Evolutionary conservation across 352 stramenopile species (phyloP), one percentile per base, ranked within the genome.

Genomic region (Globisporangium yorkense): DNA sequence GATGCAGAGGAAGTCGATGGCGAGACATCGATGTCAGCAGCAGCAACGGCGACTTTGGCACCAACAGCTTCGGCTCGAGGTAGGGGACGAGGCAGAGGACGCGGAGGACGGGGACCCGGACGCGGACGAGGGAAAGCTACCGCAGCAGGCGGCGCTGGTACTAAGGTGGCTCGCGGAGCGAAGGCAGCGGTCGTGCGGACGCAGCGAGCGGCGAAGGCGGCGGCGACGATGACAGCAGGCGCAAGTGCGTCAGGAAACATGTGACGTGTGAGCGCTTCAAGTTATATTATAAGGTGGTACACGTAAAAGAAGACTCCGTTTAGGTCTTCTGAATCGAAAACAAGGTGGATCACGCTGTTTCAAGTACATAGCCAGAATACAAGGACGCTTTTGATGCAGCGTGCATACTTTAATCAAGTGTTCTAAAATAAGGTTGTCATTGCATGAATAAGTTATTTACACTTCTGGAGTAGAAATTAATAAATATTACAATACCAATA

Each of bases 51-150:
- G 5, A 27, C 21, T 54, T 10, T 12, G 37, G 3, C 3, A 3
- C 1, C 37, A 18, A 15, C 37, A 18, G 37, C 37, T 43, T 43
- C 37, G 37, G 6, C 37, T 18, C 15, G 7, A 33, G 47, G 56
- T 21, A 48, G 55, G 50, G 55, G 55, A 16, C n/a, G 56, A 9
- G 56, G 55, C 12, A 2, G 45, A 41, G 54, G 55, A 21, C 48
- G 56, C 27, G 46, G 56, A 18, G 55, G 55, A 31, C 20, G 56
- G 18, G 50, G 50, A n/a, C 50, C 47, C 21, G 55, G 46, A 16
- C 46, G 55, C 4, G 47, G 56, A 6, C 10, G 48, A 6, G 27
- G 16, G 27, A 57, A 43, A 60, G 13, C 20, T 37, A 12, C 37
- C 43, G 21, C 45, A 3, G 15, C 54, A 15, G 6, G 3, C 13